Evolutionary conservation across 2,329 filamentous ascomycete genomes (phyloP).

Genomic region (Arthrobotrys conoides): DNA sequence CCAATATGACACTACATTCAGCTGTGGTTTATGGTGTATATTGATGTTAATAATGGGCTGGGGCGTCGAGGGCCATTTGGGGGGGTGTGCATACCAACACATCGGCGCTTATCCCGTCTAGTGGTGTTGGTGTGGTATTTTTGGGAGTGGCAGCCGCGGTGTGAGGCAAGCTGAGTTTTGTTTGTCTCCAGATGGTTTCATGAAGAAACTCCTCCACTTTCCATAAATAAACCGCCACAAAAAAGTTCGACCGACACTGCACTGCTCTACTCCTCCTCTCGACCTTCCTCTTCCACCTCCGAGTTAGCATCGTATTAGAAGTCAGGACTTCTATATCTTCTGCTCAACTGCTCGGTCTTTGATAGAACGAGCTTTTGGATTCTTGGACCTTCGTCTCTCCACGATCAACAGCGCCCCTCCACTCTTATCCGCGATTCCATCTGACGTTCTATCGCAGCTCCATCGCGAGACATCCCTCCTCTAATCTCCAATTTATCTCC

Average conservation of each 20-base stretch:
- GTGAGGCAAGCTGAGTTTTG: slow-evolving; percentile 49
- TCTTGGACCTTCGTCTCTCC: slow-evolving; percentile 40
- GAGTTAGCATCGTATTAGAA: slow-evolving; percentile 38
- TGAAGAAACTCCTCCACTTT: slow-evolving; percentile 47
- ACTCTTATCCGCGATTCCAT: slow-evolving; percentile 5
- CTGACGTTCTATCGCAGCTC: slow-evolving; percentile 7
- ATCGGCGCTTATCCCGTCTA: slow-evolving; percentile 47
- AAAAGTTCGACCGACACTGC: slow-evolving; percentile 31
- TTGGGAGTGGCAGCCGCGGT: slow-evolving; percentile 41
- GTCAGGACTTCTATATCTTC: slow-evolving; percentile 60
- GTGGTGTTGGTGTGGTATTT: slow-evolving; percentile 49
- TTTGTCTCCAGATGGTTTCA: slow-evolving; percentile 58
- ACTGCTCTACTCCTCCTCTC: slow-evolving; percentile 16
- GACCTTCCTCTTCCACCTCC: slow-evolving; percentile 41
- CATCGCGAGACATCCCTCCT: slow-evolving; percentile 13
- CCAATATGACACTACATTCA: no score
- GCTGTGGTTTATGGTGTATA: no score
- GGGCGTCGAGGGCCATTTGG: no score
- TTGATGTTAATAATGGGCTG: no score
- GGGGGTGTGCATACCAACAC: slow-evolving; percentile 14
- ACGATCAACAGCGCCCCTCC: slow-evolving; percentile 7
- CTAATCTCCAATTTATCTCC: slow-evolving; percentile 1
- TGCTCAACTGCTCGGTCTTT: slow-evolving; percentile 50
- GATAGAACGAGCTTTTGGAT: slow-evolving; percentile 57
- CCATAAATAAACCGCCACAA: slow-evolving; percentile 53